A percentile compares a stretch with the other conserved stretches of the same genome.
These are phyloP conservation scores for Alternaria tenuissima DNA, from an alignment of 2,329 filamentous ascomycete genomes.

Conservation along the genomic window DNA sequence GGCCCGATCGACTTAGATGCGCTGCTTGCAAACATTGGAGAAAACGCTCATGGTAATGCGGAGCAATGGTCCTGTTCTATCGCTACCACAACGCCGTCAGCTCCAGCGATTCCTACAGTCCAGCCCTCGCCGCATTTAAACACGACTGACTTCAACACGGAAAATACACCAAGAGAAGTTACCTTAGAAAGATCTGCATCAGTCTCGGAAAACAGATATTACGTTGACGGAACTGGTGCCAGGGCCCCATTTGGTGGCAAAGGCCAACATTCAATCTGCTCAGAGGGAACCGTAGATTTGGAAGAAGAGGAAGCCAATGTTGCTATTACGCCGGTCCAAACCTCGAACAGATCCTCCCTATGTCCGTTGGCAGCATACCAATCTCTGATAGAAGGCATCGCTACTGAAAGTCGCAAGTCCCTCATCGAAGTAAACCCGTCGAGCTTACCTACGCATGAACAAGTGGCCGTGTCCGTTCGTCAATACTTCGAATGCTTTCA, in stretches of 20 bases:
- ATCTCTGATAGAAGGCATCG: conserved; percentile 8
- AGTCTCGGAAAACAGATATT: conserved; percentile 16
- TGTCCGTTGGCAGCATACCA: conserved; percentile 11
- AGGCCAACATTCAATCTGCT: conserved; percentile 8
- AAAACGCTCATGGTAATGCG: neutral
- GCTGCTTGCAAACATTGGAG: conserved; percentile 7
- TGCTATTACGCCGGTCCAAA: neutral
- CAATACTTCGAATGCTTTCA: conserved; percentile 41
- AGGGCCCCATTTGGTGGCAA: conserved; percentile 24
- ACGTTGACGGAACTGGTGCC: conserved; percentile 24
- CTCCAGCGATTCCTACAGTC: neutral
- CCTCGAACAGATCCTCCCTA: neutral
- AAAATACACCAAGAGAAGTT: neutral
- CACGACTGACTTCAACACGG: conserved; percentile 6
- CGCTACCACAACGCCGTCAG: neutral
- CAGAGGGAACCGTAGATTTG: neutral
- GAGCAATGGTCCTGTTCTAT: neutral
- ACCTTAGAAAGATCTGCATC: conserved; percentile 9
- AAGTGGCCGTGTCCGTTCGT: conserved; percentile 30
- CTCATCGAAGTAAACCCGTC: conserved; percentile 9
- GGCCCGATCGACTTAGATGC: conserved; percentile 15
- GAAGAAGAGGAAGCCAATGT: neutral
- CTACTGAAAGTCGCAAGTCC: conserved; percentile 12
- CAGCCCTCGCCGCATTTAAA: conserved; percentile 3
- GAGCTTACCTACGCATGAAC: conserved; percentile 30